Base-by-base conservation (phyloP, 2,329 filamentous ascomycete species). In the Pseudogymnoascus sp. region DNA sequence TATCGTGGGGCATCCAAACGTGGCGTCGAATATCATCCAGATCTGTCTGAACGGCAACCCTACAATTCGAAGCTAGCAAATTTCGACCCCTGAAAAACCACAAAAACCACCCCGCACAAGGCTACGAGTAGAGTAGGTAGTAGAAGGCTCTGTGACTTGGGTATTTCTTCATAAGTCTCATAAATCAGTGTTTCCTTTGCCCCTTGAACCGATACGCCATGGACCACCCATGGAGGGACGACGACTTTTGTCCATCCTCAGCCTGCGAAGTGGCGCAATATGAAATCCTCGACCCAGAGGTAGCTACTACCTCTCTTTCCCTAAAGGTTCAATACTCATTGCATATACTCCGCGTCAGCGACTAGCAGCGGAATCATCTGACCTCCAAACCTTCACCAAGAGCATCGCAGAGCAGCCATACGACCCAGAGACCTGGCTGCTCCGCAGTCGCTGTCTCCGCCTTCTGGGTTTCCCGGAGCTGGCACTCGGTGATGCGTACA, bases 381-480 rank as follows among this genome's bases (percentile, higher is more conserved):
- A 68, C 37, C 64, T 70, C 2, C 50, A 66, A 26, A 59, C 47
- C 26, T 64, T 67, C 59, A 70, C 69, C 6, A 62, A 69, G 37
- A 62, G 53, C 10, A 63, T 71, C n/a, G 61, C 65, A 14, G 13
- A 53, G 21, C 44, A 47, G 11, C 67, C 70, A n/a, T 71, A 71
- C 42, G 70, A 72, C 21, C 69, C 71, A 13, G 68, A 68, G 65
- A 59, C 63, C 42, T 72, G 71, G 70, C 64, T 68, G 37, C 67
- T 67, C 21, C 67, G 71, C 5, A 68, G 66, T 6, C 65, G 68
- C 16, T 67, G 64, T 50, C 67, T 72, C 8, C 67, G 70, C 31
- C 64, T 67, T 8, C 64, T 72, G 1, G 71, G 69, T 11, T 74
- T 68, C 61, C 72, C 73, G 1, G 72, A 73, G 61, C 67, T 74